Evolutionary conservation across 768 basidiomycete genomes (phyloP).

Genomic region (Boletales sp.): DNA sequence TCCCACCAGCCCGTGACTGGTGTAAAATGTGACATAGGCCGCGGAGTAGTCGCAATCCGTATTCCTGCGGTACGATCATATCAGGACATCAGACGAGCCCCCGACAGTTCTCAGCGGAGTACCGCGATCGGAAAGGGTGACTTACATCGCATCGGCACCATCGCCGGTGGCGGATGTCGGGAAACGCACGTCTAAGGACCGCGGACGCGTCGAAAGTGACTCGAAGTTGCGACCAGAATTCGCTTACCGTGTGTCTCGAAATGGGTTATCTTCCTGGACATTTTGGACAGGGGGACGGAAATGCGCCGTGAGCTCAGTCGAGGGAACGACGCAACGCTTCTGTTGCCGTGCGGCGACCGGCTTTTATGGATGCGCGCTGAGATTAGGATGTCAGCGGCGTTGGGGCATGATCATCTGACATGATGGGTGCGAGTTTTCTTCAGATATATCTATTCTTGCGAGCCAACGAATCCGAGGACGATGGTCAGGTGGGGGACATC

Average conservation of each 20-base stretch:
- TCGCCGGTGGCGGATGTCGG: slow-evolving; percentile 90
- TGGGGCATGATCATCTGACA: not conserved
- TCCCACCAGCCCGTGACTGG: slow-evolving; percentile 60
- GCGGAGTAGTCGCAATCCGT: slow-evolving; percentile 93
- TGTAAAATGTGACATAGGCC: slow-evolving; percentile 77
- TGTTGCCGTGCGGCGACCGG: not conserved
- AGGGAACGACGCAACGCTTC: not conserved
- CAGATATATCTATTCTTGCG: no score
- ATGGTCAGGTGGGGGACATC: no score
- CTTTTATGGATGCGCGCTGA: not conserved
- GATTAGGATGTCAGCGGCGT: not conserved
- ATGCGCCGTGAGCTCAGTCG: slow-evolving; percentile 4
- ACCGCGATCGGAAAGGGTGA: not conserved
- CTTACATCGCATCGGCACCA: slow-evolving; percentile 88
- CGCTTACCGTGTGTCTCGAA: slow-evolving; percentile 52
- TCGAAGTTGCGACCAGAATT: no score
- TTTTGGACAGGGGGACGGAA: not conserved
- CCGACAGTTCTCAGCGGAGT: not conserved
- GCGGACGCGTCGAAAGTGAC: not conserved
- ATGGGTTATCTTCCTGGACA: slow-evolving; percentile 41
- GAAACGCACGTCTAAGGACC: slow-evolving; percentile 71
- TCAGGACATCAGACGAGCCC: not conserved
- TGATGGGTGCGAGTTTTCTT: no score
- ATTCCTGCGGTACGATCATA: slow-evolving; percentile 54
- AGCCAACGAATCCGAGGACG: not conserved